Evolutionary conservation across 108 stramenopile genomes (phyloP).

Genomic region (Cyclotella sp.): DNA sequence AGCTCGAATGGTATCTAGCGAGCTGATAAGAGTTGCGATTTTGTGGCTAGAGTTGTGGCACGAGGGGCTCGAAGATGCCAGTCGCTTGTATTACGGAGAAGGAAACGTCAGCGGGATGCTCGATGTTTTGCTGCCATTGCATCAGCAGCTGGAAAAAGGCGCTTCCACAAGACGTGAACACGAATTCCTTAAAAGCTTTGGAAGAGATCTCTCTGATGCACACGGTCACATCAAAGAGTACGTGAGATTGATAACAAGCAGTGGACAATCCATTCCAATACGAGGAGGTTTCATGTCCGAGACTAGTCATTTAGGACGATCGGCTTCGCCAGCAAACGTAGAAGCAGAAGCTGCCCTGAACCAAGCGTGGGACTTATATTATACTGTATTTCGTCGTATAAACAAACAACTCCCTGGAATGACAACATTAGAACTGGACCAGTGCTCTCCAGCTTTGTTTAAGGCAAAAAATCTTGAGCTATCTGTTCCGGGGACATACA

Average conservation of each 20-base stretch:
- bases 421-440: conserved; percentile 87
- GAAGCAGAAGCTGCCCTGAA: conserved; percentile 90
- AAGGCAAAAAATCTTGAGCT: conserved; percentile 88
- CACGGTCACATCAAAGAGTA: conserved; percentile 74
- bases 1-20: conserved; percentile 93
- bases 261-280: conserved; percentile 70
- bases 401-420: conserved; percentile 92
- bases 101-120: conserved; percentile 95
- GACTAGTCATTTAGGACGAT: conserved; percentile 25
- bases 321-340: conserved; percentile 50
- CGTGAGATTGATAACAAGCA: conserved; percentile 56
- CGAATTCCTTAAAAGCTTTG: conserved; percentile 85
- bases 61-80: conserved; percentile 96
- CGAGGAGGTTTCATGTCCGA: conserved; percentile 54
- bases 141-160: conserved; percentile 84
- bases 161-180: conserved; percentile 80
- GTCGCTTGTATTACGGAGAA: conserved; percentile 90
- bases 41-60: conserved; percentile 99
- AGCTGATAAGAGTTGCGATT: conserved; percentile 99
- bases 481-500: conserved; percentile 97
- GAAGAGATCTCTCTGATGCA: conserved; percentile 83
- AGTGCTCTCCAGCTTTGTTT: conserved; percentile 91
- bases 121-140: conserved; percentile 84
- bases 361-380: conserved; percentile 98
- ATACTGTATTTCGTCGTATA: conserved; percentile 93